Evolutionary conservation across 345 rosid genomes (phyloP).

Genomic region (Hibiscus tridactylites): DNA sequence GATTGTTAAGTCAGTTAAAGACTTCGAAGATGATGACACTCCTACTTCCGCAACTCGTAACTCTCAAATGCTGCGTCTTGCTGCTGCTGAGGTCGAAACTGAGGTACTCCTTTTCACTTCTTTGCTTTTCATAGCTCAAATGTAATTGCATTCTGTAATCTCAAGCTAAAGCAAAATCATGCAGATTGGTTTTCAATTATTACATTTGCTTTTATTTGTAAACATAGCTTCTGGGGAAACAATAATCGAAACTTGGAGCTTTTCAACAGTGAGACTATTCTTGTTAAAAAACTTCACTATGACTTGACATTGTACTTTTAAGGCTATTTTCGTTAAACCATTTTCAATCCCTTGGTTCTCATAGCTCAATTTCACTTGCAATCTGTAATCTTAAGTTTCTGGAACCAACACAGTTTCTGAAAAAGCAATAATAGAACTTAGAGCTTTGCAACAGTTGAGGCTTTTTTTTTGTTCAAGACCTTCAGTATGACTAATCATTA

Average conservation of each 20-base stretch:
- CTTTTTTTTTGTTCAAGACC: background rate
- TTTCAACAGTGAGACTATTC: background rate
- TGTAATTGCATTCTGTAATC: background rate
- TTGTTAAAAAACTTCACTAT: background rate
- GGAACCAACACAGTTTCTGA: too few species aligned
- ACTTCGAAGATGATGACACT: conserved; percentile 92
- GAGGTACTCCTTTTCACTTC: conserved; percentile 29
- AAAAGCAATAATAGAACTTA: background rate
- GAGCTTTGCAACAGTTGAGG: background rate
- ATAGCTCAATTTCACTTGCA: too few species aligned
- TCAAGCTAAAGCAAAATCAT: background rate
- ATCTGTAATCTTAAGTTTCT: too few species aligned
- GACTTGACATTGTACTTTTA: background rate
- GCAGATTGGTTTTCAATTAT: background rate
- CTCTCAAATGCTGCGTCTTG: conserved; percentile 62
- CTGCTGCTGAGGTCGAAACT: conserved; percentile 41
- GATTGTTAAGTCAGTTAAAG: conserved; percentile 77
- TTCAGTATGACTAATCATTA: background rate
- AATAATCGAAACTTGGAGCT: background rate
- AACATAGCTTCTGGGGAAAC: background rate
- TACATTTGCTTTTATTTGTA: background rate
- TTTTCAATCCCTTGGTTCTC: too few species aligned
- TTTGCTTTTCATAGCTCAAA: background rate
- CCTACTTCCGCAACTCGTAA: conserved; percentile 68
- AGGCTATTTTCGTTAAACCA: too few species aligned